These are phyloP conservation scores for Aspergillus tamarii DNA, from an alignment of 2,329 filamentous ascomycete genomes.

Conservation along the genomic window DNA sequence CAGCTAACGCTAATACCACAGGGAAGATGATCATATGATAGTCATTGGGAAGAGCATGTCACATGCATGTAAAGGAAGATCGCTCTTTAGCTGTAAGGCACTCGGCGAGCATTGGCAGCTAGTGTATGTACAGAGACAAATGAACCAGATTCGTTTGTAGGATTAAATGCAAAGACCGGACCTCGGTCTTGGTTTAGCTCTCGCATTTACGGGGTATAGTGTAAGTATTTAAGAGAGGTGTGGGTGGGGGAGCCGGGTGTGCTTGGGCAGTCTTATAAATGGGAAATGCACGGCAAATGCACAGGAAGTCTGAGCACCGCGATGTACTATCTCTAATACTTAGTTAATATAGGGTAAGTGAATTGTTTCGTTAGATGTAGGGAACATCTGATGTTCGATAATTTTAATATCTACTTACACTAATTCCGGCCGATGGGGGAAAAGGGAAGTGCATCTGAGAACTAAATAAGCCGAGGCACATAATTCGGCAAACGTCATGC, in stretches of 20 bases:
- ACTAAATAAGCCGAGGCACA: slow-evolving; percentile 37
- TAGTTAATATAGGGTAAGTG: background rate
- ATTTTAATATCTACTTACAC: background rate
- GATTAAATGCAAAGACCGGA: background rate
- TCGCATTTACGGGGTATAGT: background rate
- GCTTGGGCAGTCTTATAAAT: background rate
- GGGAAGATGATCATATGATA: background rate
- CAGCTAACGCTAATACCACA: background rate
- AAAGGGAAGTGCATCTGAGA: slow-evolving; percentile 11
- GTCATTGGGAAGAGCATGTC: background rate
- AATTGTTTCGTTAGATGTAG: background rate
- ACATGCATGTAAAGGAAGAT: background rate
- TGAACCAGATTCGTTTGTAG: background rate
- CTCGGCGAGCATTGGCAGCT: background rate
- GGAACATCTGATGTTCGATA: background rate
- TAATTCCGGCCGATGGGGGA: background rate
- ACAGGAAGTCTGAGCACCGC: background rate
- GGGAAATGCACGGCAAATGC: background rate
- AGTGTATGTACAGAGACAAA: background rate
- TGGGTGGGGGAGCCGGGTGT: no score
- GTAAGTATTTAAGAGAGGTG: background rate
- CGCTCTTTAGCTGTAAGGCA: no score
- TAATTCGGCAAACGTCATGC: slow-evolving; percentile 43
- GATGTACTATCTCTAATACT: background rate
- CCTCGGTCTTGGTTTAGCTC: background rate